A percentile compares a stretch with the other conserved stretches of the same genome.
Evolutionary conservation across 2,329 filamentous ascomycete genomes (phyloP).

Genomic region (Sclerotinia borealis): DNA sequence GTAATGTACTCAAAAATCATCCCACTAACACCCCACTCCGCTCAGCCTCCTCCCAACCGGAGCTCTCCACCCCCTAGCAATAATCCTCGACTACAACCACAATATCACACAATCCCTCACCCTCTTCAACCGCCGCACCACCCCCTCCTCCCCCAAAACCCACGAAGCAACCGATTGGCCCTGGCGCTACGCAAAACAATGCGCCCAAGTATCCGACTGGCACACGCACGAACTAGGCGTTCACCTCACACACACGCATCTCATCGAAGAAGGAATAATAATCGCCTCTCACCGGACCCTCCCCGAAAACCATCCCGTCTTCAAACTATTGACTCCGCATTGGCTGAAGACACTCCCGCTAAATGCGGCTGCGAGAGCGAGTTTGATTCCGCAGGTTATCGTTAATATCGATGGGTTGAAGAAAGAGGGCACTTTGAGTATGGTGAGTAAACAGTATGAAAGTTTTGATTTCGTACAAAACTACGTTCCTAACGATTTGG

Average conservation of each 20-base stretch:
- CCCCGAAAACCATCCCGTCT: constrained; percentile 39
- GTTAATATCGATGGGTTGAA: constrained; percentile 30
- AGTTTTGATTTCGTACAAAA: neutral
- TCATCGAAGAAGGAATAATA: constrained; percentile 44
- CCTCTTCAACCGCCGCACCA: constrained; percentile 42
- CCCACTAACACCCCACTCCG: neutral
- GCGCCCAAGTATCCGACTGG: constrained; percentile 44
- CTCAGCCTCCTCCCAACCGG: constrained; percentile 30
- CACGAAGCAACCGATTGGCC: constrained; percentile 42
- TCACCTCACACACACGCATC: constrained; percentile 41
- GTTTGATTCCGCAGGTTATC: constrained; percentile 41
- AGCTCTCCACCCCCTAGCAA: constrained; percentile 43
- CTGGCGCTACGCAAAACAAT: constrained; percentile 48
- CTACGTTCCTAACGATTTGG: constrained; percentile 1
- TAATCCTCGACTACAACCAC: constrained; percentile 42
- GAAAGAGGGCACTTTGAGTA: neutral
- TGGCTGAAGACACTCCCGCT: constrained; percentile 46
- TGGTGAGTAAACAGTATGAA: neutral
- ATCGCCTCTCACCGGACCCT: constrained; percentile 41
- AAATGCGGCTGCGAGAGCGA: constrained; percentile 41
- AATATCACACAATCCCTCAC: constrained; percentile 40
- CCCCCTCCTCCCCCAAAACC: constrained; percentile 28
- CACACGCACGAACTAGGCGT: constrained; percentile 41
- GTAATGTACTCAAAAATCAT: neutral
- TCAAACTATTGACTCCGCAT: constrained; percentile 40